These are phyloP conservation scores for Medicago arabica DNA, from an alignment of 306 rosid genomes.

Conservation along the genomic window DNA sequence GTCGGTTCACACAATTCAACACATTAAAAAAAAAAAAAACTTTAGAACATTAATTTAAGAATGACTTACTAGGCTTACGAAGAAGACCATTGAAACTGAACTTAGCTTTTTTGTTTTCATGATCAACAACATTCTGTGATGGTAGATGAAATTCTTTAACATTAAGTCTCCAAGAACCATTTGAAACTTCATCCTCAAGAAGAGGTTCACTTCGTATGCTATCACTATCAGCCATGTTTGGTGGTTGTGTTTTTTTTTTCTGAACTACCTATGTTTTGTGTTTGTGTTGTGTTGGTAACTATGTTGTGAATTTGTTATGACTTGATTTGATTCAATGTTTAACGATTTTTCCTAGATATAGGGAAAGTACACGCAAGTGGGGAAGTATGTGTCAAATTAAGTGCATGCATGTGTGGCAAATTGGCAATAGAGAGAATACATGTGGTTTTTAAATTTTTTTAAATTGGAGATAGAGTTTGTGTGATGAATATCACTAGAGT, in stretches of 20 bases:
- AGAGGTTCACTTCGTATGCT: constrained; percentile 36
- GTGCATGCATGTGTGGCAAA: neutral
- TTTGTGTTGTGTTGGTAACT: neutral
- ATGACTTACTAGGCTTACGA: constrained; percentile 41
- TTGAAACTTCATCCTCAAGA: neutral
- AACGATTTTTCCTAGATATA: neutral
- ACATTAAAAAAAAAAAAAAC: neutral
- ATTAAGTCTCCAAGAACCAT: constrained; percentile 48
- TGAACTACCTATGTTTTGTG: neutral
- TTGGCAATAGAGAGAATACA: neutral
- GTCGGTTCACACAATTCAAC: neutral
- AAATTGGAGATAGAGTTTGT: neutral
- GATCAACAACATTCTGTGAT: neutral
- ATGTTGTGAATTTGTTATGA: neutral
- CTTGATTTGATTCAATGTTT: neutral
- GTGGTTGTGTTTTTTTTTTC: neutral
- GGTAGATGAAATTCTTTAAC: constrained; percentile 46
- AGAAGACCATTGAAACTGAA: constrained; percentile 30
- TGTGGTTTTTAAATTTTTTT: neutral
- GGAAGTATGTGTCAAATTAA: neutral
- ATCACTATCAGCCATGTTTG: constrained; percentile 34
- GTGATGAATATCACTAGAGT: neutral
- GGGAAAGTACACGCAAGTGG: neutral
- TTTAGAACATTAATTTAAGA: neutral
- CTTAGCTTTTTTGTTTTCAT: neutral